A percentile compares a stretch with the other conserved stretches of the same genome.
Evolutionary conservation across 192 early-diverging fungal genomes (phyloP).

Genomic region (Gigaspora rosea): DNA sequence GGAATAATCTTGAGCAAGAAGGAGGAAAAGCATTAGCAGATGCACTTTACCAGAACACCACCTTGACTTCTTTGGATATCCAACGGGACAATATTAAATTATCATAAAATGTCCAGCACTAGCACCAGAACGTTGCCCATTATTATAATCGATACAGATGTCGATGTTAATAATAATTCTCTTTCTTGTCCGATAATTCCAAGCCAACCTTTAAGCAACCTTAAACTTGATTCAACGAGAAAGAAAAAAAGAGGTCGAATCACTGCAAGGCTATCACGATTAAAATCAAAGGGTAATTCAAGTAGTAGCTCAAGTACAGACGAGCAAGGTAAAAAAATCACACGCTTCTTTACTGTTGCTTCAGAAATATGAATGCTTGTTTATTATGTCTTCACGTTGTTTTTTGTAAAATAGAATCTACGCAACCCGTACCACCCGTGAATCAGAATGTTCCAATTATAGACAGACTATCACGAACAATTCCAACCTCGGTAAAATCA

Average conservation of each 20-base stretch:
- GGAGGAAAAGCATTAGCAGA: too few species aligned
- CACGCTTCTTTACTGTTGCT: not conserved
- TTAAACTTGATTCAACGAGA: not conserved
- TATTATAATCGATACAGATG: not conserved
- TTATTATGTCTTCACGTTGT: not conserved
- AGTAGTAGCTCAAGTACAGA: slow-evolving; percentile 2
- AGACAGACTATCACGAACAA: too few species aligned
- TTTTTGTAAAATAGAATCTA: not conserved
- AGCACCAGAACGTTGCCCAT: not conserved
- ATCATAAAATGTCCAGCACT: too few species aligned
- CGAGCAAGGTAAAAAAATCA: not conserved
- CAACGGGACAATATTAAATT: too few species aligned
- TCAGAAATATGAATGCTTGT: not conserved
- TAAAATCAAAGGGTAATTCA: not conserved
- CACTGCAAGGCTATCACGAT: not conserved
- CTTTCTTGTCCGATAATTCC: not conserved
- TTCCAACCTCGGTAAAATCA: too few species aligned
- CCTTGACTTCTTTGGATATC: too few species aligned
- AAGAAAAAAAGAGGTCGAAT: not conserved
- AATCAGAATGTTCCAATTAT: too few species aligned
- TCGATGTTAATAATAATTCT: not conserved
- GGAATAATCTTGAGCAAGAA: too few species aligned
- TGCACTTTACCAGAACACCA: too few species aligned
- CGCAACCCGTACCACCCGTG: too few species aligned
- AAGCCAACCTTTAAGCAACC: not conserved